Base-by-base conservation (phyloP, 1,284 basidiomycete genomes). In the Leccinum pallidistipes region DNA sequence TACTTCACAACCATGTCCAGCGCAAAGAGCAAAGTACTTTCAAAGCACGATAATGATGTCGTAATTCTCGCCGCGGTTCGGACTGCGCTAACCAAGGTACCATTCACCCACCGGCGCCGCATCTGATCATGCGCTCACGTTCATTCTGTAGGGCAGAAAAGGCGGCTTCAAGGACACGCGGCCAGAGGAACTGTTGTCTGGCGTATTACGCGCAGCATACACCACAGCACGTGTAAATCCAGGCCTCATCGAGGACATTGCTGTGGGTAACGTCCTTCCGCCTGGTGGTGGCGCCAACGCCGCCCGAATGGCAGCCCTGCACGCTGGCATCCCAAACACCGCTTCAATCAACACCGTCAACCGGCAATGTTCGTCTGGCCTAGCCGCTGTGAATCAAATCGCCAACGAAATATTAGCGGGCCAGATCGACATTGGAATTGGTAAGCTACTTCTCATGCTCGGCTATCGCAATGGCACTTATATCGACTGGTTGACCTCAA, bases 151-250 rank as follows among this genome's bases (percentile, higher is more conserved):
- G 87, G 87, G 86, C 32, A 92, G 85, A 77, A 97, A 97, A 77
- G 96, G 96, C 61, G 94, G 93, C 14, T 95, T 98, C 82, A 95
- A 97, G 76, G 94, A 97, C 76, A 93, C 92, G 29, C 83, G 87
- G 56, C 94, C 95, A 11, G 97, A 98, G 71, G 91, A 97, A 70
- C 81, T 97, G 68, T 87, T 98, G 65, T 88, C 91, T 27, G 88
- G 87, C 62, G 91, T 94, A 64, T 84, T 97, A 63, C 83, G 85
- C 60, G 93, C 88, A 59, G 88, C 83, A 10, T 87, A 90, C 74
- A 80, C 82, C 29, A 83, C 82, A 60, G 84, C 81, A 58, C 81
- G 83, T 66, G 82, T 96, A 67, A 86, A 97, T 78, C 92, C 91
- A 60, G 81, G 83, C 62, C 82, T 94, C 70, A 90, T 97, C 66